Base-by-base conservation (phyloP, 768 basidiomycete genomes). In the Amanita pallidorosea region DNA sequence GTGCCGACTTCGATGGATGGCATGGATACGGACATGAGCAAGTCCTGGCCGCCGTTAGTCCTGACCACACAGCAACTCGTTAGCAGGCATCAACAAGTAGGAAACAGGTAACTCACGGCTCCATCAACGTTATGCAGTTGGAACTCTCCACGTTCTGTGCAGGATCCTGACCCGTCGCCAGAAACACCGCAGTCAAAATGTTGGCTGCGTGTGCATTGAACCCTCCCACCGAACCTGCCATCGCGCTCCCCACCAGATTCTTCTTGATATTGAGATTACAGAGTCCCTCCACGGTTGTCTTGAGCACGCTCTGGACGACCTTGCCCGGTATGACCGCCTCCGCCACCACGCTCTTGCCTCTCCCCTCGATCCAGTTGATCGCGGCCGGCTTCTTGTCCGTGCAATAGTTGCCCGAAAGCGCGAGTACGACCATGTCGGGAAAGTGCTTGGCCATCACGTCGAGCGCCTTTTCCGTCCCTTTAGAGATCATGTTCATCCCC, bases 401-500 rank as follows among this genome's bases (percentile, higher is more conserved):
- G 72, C 96, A 98, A 65, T 98, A 99, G 66, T 99, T 99, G 41
- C 95, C 96, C 5, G 86, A 90, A 13, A 99, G 77, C 7, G 95
- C 88, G 31, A 96, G 76, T 37, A 92, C 81, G 50, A 81, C 66
- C 94, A 97, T 97, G 54, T 85, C 83, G 3, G 95, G 95, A 73
- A 91, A 99, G 59, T 82, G 67, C 45, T 73, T 72, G 57, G 77
- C 74, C 77, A 91, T 75, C 18, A 74, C 77, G 60, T 86, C 91
- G 11, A 99, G 76, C 18, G 93, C 93, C 67, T 88, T 88, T 71
- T 98, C 96, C 8, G 92, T 93, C 2, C 94, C 96, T 69, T 99
- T 99, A 7, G 87, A 89, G 62, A 98, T 96, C 96, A 98, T 99
- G 74, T 99, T 99, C 96, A 99, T 99, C 15, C 96, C 96, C 95